Conservation (phyloP, 2,329 filamentous ascomycete genomes). For the Colletotrichum abscissum region DNA sequence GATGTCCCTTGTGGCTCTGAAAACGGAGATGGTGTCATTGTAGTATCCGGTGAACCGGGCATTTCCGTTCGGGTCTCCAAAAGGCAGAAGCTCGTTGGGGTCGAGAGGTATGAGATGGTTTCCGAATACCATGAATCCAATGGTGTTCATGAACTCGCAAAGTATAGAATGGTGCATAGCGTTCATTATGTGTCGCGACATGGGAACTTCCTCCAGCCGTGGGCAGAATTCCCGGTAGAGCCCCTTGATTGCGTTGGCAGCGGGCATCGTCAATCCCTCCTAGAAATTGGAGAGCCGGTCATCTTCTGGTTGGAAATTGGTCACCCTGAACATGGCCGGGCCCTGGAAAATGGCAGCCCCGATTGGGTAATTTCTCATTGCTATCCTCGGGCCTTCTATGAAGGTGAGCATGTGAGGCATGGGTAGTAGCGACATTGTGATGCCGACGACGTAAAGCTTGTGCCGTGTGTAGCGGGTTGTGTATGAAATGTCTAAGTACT, state of each 20-base stretch:
- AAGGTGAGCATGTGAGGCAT: neutral
- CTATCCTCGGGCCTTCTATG: neutral
- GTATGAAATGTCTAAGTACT: neutral
- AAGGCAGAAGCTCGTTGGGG: neutral
- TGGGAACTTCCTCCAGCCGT: neutral
- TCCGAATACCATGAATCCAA: neutral
- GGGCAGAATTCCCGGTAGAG: neutral
- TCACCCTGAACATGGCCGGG: neutral
- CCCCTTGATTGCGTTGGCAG: neutral
- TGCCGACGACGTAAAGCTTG: neutral
- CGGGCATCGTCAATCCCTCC: neutral
- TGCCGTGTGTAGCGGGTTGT: neutral
- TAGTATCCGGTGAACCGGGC: neutral
- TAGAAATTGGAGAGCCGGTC: neutral
- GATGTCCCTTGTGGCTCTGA: neutral
- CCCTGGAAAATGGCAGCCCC: neutral
- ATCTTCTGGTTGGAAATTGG: neutral
- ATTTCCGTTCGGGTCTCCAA: neutral
- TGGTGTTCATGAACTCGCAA: slow-evolving; percentile 1
- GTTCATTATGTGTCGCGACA: neutral
- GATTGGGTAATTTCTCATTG: neutral
- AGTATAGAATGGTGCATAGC: neutral
- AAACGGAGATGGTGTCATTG: neutral
- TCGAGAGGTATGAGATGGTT: neutral
- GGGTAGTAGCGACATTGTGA: neutral